Conservation (phyloP, 1,284 basidiomycete species). For the Apiotrichum gamsii region DNA sequence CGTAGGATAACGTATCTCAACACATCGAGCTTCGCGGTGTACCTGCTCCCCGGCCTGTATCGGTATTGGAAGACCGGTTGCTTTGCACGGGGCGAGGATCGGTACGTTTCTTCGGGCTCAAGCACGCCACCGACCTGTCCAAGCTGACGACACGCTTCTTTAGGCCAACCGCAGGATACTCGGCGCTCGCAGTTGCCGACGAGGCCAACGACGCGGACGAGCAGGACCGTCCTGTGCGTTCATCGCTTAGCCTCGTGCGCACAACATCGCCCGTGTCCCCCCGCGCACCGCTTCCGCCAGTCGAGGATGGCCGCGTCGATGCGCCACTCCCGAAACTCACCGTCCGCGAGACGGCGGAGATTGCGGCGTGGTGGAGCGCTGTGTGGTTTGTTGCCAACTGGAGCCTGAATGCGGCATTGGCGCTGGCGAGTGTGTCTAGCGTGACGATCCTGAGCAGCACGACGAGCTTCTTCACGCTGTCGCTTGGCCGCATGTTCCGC, state of each 20-base stretch:
- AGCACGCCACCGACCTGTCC: no score
- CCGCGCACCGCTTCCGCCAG: conserved; percentile 20
- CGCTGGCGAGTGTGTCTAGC: conserved; percentile 82
- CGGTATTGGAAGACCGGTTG: conserved; percentile 11
- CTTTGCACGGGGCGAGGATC: neutral
- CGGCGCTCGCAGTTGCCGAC: neutral
- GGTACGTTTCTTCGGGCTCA: no score
- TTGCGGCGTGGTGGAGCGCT: conserved; percentile 72
- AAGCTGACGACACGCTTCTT: no score
- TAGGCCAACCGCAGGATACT: no score
- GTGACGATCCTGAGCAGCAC: conserved; percentile 81
- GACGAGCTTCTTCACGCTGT: conserved; percentile 92
- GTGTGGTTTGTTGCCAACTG: conserved; percentile 92
- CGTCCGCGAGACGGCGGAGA: conserved; percentile 61
- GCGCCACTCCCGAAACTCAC: conserved; percentile 51
- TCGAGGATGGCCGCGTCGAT: neutral
- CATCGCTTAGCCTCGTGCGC: conserved; percentile 10
- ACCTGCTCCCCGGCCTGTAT: conserved; percentile 62
- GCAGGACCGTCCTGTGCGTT: neutral
- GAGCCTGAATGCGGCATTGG: conserved; percentile 71
- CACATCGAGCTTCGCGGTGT: conserved; percentile 70
- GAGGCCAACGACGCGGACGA: neutral
- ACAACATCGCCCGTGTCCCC: conserved; percentile 13
- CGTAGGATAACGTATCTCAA: conserved; percentile 49
- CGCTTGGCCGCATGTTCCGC: conserved; percentile 71